Conservation (phyloP, 345 rosid genomes). For the Eucalyptus lansdowneana region DNA sequence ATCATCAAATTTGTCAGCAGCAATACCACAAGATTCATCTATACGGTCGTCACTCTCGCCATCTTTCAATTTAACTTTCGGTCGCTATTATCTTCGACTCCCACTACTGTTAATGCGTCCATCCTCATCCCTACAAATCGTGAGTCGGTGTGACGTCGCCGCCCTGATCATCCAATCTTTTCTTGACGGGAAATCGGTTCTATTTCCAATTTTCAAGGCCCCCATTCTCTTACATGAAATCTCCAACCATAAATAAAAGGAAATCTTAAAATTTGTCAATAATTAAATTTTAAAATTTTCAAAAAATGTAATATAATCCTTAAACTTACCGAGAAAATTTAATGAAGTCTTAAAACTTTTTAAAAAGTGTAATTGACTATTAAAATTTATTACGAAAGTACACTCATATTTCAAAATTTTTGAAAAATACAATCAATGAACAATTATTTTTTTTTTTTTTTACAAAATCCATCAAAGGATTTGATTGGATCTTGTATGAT, state of each 20-base stretch:
- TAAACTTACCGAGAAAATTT: no score
- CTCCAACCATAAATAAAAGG: no score
- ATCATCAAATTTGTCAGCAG: background rate
- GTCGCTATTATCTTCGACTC: background rate
- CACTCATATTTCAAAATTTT: fast-evolving
- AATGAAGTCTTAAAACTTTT: fast-evolving
- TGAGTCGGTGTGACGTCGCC: background rate
- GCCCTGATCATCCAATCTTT: background rate
- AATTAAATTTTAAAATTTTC: no score
- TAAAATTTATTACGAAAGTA: no score
- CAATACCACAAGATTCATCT: background rate
- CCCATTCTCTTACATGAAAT: no score
- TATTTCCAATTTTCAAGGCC: background rate
- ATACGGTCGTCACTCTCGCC: background rate
- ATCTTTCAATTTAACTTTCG: background rate
- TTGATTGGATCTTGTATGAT: fast-evolving
- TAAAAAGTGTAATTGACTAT: fast-evolving
- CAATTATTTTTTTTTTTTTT: fast-evolving
- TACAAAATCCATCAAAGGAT: no score
- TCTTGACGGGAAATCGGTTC: background rate
- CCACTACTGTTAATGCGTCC: background rate
- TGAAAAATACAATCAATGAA: no score
- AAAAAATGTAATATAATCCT: no score
- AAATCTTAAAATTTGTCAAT: no score
- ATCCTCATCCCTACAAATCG: background rate